Conservation (phyloP, 2,329 filamentous ascomycete genomes). For the Phoma sp. region DNA sequence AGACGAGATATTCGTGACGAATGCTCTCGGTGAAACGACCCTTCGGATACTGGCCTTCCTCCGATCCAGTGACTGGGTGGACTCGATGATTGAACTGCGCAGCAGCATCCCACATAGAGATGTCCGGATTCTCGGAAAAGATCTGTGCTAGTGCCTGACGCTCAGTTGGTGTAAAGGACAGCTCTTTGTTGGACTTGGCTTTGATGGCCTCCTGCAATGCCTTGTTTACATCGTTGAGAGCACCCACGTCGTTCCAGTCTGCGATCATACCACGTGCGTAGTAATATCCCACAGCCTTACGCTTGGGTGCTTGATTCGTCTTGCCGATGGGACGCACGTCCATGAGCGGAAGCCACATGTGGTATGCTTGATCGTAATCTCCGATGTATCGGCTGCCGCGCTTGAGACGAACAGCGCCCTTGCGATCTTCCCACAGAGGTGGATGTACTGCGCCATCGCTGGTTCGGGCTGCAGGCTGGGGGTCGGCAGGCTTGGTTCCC, state of each 20-base stretch:
- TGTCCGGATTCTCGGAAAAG: conserved; percentile 20
- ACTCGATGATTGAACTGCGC: conserved; percentile 31
- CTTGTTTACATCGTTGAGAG: conserved; percentile 38
- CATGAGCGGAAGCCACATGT: conserved; percentile 25
- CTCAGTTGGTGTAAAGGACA: conserved; percentile 28
- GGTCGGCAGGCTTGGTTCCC: conserved; percentile 19
- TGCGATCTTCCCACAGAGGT: conserved; percentile 39
- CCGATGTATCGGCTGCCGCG: conserved; percentile 18
- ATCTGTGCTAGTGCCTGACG: conserved; percentile 29
- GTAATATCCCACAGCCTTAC: conserved; percentile 20
- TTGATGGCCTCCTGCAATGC: conserved; percentile 34
- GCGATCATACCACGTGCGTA: conserved; percentile 29
- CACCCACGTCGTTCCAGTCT: conserved; percentile 33
- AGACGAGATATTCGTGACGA: conserved; percentile 32
- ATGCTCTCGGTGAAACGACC: conserved; percentile 41
- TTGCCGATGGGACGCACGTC: conserved; percentile 34
- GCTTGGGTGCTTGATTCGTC: conserved; percentile 25
- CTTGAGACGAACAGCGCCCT: conserved; percentile 26
- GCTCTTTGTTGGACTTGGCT: conserved; percentile 10
- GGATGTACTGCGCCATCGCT: conserved; percentile 28
- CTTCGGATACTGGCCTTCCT: conserved; percentile 2
- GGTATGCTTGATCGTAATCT: conserved; percentile 2
- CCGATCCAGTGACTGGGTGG: conserved; percentile 11
- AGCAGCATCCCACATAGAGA: conserved; percentile 36
- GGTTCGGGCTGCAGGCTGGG: conserved; percentile 13